Evolutionary conservation across 352 stramenopile genomes (phyloP).

Genomic region (Pythium rhizo-oryzae): DNA sequence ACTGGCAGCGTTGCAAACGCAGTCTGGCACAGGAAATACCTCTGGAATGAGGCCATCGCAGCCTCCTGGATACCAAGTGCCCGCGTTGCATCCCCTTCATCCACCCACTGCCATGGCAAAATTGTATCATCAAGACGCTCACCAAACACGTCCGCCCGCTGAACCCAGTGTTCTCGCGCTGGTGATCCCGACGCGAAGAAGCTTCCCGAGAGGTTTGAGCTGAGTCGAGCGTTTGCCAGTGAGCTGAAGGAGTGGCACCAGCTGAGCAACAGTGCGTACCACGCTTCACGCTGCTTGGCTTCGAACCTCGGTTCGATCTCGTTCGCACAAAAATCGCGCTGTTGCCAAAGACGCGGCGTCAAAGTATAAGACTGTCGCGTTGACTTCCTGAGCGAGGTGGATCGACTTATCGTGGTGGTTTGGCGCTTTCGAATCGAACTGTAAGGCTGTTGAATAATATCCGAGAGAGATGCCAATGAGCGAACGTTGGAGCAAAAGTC

Average conservation of each 20-base stretch:
- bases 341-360: neutral
- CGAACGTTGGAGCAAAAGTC: slow-evolving; percentile 56
- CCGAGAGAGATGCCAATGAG: slow-evolving; percentile 9
- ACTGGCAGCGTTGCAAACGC: slow-evolving; percentile 33
- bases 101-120: slow-evolving; percentile 55
- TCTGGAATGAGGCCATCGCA: slow-evolving; percentile 31
- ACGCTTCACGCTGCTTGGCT: slow-evolving; percentile 28
- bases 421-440: neutral
- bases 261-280: slow-evolving; percentile 41
- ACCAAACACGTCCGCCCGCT: slow-evolving; percentile 48
- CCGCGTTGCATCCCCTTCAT: slow-evolving; percentile 36
- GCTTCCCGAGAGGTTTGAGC: slow-evolving; percentile 25
- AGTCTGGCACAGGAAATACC: slow-evolving; percentile 37
- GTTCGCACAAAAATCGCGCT: neutral
- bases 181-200: slow-evolving; percentile 37
- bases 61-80: slow-evolving; percentile 33
- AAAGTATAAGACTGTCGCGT: slow-evolving; percentile 6
- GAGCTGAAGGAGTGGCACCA: slow-evolving; percentile 52
- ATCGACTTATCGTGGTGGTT: neutral
- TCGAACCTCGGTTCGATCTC: neutral
- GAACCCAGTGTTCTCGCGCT: slow-evolving; percentile 41
- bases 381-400: neutral
- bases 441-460: neutral
- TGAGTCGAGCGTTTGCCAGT: slow-evolving; percentile 34
- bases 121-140: slow-evolving; percentile 29